Conservation (phyloP, 2,329 filamentous ascomycete genomes). For the Shiraia bambusicola region DNA sequence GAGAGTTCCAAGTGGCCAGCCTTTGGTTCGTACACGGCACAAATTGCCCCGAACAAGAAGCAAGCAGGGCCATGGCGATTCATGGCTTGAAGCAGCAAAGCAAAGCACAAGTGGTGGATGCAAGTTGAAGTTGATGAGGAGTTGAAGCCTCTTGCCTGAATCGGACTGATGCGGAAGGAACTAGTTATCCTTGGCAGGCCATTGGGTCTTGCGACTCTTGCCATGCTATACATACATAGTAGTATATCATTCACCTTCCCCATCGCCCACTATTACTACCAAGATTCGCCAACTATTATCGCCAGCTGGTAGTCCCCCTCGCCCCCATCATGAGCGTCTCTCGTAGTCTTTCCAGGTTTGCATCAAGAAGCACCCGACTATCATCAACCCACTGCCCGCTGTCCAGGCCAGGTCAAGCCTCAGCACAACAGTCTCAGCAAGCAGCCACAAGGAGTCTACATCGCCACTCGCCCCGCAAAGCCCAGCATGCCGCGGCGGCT, state of each 20-base stretch:
- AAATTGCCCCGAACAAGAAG: too few species aligned
- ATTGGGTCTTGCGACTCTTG: too few species aligned
- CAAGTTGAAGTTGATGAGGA: not conserved
- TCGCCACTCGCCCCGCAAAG: conserved; percentile 28
- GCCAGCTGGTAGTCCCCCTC: conserved; percentile 1
- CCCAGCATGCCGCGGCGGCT: conserved; percentile 25
- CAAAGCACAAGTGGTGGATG: not conserved
- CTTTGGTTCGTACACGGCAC: too few species aligned
- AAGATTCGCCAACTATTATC: conserved; percentile 4
- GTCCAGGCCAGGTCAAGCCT: conserved; percentile 9
- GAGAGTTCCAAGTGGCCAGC: too few species aligned
- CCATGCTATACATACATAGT: too few species aligned
- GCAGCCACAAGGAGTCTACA: conserved; percentile 31
- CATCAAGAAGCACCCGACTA: conserved; percentile 21
- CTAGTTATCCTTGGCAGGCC: conserved; percentile 29
- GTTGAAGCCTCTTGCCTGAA: conserved; percentile 7
- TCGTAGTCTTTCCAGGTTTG: conserved; percentile 29
- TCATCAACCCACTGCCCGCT: conserved; percentile 7
- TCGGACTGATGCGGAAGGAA: conserved; percentile 15
- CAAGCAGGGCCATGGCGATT: too few species aligned
- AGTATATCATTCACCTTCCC: conserved; percentile 6
- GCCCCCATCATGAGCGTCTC: conserved; percentile 32
- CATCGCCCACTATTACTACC: conserved; percentile 11
- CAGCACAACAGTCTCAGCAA: conserved; percentile 25
- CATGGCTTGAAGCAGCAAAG: not conserved